These are phyloP conservation scores for Antarctomyces pellizariae DNA, from an alignment of 495 filamentous ascomycete species.

Conservation along the genomic window DNA sequence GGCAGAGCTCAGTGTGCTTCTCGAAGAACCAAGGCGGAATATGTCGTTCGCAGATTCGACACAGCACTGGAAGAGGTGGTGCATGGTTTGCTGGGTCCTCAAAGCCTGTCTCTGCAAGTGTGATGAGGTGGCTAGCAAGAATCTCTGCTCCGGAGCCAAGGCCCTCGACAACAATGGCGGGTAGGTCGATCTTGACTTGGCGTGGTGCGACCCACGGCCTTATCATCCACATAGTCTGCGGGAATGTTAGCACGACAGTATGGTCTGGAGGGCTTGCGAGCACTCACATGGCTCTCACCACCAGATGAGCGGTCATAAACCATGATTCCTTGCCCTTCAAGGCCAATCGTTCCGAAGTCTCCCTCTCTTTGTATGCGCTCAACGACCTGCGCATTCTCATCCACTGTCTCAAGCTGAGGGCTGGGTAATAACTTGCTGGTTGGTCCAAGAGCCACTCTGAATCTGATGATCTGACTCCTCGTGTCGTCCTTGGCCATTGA, in stretches of 20 bases:
- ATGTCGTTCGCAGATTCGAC: constrained; percentile 90
- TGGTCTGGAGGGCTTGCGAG: too few species aligned
- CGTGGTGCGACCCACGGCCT: constrained; percentile 71
- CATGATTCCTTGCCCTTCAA: constrained; percentile 96
- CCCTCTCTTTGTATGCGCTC: constrained; percentile 12
- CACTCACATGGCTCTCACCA: constrained; percentile 70
- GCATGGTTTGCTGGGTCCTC: constrained; percentile 63
- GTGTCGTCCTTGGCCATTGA: constrained; percentile 85
- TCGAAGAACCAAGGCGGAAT: constrained; percentile 99
- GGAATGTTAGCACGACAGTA: constrained; percentile 9
- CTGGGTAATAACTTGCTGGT: constrained; percentile 38
- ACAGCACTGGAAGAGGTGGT: constrained; percentile 75
- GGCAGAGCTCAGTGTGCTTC: constrained; percentile 88
- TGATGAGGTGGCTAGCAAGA: constrained; percentile 77
- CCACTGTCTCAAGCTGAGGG: constrained; percentile 22
- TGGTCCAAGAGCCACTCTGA: constrained; percentile 52
- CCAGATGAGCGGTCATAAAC: constrained; percentile 78
- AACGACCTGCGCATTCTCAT: constrained; percentile 15
- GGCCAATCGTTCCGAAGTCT: constrained; percentile 32
- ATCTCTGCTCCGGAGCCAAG: constrained; percentile 87
- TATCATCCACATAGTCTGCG: constrained; percentile 98
- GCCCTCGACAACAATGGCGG: constrained; percentile 73
- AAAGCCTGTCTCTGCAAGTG: constrained; percentile 61
- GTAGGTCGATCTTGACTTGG: constrained; percentile 88
- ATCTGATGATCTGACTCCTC: constrained; percentile 75